Base-by-base conservation (phyloP, 805 yeast genomes). In the Candida sithepensis region DNA sequence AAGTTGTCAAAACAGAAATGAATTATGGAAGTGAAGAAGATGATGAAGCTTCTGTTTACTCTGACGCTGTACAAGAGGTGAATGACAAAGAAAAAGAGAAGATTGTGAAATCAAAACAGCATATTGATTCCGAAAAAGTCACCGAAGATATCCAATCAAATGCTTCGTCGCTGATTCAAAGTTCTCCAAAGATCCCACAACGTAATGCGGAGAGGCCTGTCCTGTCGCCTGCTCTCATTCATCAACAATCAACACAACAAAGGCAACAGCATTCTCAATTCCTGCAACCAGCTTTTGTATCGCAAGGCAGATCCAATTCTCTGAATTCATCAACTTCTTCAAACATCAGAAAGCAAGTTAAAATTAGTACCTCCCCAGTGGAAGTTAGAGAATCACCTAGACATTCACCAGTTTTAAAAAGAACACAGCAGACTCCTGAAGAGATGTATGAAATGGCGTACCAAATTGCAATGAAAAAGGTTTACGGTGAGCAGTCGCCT, bases 371-470 rank as follows among this genome's bases (percentile, higher is more conserved):
- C 13, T 42, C 46, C 2, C 44, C 50, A 12, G 32, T 50, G 2
- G 53, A 45, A 16, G 20, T 20, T 12, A 43, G 46, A 2, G 43
- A 48, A 8, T 43, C 46, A 18, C 37, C 49, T 21, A 38, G 43
- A 23, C 37, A 18, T 20, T 40, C 42, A 2, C 44, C 47, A 16
- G 42, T 22, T 2, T 42, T 30, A 5, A 38, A 16, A 12, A 33
- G 39, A 28, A 12, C 6, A 2, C 37, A 55, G 39, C 54, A 63
- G 38, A 60, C 77, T 23, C 75, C 75, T 21, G 77, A 72, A 37
- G 84, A 81, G 51, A 68, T 80, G 70, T 82, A 81, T 54, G 71
- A 70, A 19, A 67, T 67, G 52, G 87, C 87, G 0, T 68, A 75
- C 50, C 75, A 75, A 52, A 75, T 77, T 13, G 87, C 88, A 0